Conservation (phyloP, 208 protist genomes). For the Trypanosoma congolense region DNA sequence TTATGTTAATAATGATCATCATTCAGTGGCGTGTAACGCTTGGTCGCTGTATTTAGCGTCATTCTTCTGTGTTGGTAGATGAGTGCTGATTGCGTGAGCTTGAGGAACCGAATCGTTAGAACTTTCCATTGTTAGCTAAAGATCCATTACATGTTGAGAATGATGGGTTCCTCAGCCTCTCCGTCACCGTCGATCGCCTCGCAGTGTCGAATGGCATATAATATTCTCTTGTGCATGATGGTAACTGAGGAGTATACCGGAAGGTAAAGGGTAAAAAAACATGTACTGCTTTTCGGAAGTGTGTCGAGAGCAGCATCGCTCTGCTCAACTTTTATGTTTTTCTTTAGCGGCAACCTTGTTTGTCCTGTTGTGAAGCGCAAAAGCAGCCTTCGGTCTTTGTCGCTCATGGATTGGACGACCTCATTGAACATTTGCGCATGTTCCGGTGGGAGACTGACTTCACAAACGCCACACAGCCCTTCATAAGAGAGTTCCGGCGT, state of each 20-base stretch:
- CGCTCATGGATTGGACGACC: constrained; percentile 73
- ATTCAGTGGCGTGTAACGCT: too few species aligned
- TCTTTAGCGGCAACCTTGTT: constrained; percentile 76
- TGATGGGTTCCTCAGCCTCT: constrained; percentile 70
- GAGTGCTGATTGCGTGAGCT: too few species aligned
- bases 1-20: too few species aligned
- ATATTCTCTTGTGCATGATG: constrained; percentile 88
- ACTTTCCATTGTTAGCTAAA: neutral
- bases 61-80: too few species aligned
- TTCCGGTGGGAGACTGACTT: constrained; percentile 50
- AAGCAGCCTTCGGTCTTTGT: constrained; percentile 79
- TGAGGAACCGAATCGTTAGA: too few species aligned
- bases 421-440: constrained; percentile 65
- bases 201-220: constrained; percentile 94
- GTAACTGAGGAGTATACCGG: constrained; percentile 82
- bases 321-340: constrained; percentile 82
- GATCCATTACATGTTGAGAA: constrained; percentile 22
- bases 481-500: constrained; percentile 72
- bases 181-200: constrained; percentile 93
- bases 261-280: constrained; percentile 92
- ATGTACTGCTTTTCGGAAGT: constrained; percentile 90
- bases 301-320: constrained; percentile 54
- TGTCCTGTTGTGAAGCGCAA: constrained; percentile 88
- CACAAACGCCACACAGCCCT: constrained; percentile 67
- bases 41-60: too few species aligned